A percentile compares a stretch with the other conserved stretches of the same genome.
phyloP scores from a whole-genome alignment of 257 asterid genomes.

The Gentiana straminea region DNA sequence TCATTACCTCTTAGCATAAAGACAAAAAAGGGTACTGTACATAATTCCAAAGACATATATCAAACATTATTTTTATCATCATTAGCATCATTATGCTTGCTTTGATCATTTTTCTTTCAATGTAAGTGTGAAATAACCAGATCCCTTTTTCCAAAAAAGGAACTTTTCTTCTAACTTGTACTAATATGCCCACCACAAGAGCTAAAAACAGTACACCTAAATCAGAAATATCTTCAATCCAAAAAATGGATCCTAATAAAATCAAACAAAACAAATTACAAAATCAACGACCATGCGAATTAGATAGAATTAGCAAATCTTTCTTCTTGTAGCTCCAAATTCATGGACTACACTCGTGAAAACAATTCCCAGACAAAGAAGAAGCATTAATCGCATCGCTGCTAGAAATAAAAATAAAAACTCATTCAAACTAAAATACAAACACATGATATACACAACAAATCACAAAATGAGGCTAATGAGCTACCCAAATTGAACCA shows the following conservation, averaged over 20 bases:
- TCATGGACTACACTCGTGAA: conserved; percentile 17
- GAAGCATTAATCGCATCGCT: conserved; percentile 7
- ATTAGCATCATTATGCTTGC: conserved; percentile 2
- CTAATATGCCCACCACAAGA: conserved; percentile 16
- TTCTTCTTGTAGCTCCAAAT: neutral
- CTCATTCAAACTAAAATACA: conserved; percentile 1
- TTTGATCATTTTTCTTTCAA: conserved; percentile 9
- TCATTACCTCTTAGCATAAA: conserved; percentile 29
- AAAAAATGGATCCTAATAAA: conserved; percentile 14
- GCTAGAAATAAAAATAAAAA: conserved; percentile 1
- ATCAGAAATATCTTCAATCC: conserved; percentile 17
- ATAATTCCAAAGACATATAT: neutral
- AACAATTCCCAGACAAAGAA: conserved; percentile 7
- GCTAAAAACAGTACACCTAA: conserved; percentile 20
- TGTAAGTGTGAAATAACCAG: conserved; percentile 30
- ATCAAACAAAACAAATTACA: conserved; percentile 10
- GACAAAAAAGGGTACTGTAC: conserved; percentile 16
- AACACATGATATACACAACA: conserved; percentile 1
- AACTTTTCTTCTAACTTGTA: conserved; percentile 17
- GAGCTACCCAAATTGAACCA: neutral
- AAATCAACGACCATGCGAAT: conserved; percentile 9
- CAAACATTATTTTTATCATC: conserved; percentile 3
- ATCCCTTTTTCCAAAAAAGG: conserved; percentile 43
- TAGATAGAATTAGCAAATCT: neutral
- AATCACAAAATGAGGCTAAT: neutral